Conservation (phyloP, 352 stramenopile species). For the Thalassiosira mediterranea region DNA sequence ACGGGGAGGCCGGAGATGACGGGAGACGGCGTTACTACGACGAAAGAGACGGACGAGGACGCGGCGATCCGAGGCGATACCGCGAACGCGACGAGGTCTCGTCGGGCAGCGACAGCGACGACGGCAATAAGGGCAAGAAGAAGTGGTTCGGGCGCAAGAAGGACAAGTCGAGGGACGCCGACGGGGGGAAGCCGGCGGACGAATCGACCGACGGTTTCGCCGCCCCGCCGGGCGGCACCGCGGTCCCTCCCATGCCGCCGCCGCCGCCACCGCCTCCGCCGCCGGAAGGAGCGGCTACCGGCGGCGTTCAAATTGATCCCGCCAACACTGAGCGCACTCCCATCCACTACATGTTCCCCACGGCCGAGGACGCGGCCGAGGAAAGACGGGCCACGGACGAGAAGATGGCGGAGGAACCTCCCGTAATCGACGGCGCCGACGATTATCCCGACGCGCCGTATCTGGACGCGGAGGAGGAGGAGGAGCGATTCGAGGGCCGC, state of each 20-base stretch:
- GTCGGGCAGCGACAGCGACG: not conserved
- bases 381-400: slow-evolving; percentile 20
- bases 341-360: slow-evolving; percentile 56
- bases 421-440: not conserved
- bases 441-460: slow-evolving; percentile 22
- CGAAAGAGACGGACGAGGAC: too few species aligned
- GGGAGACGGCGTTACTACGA: too few species aligned
- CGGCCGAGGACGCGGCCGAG: slow-evolving; percentile 33
- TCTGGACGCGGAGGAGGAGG: slow-evolving; percentile 25
- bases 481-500: not conserved
- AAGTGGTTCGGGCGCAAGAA: slow-evolving; percentile 11
- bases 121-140: slow-evolving; percentile 6
- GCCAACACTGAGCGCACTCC: slow-evolving; percentile 40
- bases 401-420: not conserved
- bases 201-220: not conserved
- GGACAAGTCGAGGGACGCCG: too few species aligned
- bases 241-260: slow-evolving; percentile 1
- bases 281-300: not conserved
- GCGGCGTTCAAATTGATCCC: slow-evolving; percentile 32
- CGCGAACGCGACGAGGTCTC: too few species aligned
- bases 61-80: too few species aligned
- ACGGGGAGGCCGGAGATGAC: too few species aligned
- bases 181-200: not conserved
- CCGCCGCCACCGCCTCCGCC: slow-evolving; percentile 37
- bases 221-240: not conserved